phyloP scores from a whole-genome alignment of 768 basidiomycete genomes.

The Naganishia randhawae region DNA sequence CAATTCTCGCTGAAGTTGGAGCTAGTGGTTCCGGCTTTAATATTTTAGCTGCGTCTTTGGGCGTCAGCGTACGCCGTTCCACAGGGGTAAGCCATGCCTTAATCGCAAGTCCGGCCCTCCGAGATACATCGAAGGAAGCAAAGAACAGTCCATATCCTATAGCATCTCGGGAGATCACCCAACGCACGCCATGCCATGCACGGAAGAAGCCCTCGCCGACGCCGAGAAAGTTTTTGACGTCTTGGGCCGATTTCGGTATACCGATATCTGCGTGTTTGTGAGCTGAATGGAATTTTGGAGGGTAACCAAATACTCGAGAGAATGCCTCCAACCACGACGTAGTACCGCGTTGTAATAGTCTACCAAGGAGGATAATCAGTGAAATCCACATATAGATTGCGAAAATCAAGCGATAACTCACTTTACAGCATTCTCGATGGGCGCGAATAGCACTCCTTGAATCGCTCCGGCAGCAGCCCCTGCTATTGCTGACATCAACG shows the following conservation, averaged over 20 bases:
- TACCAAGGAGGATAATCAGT: background rate
- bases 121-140: constrained; percentile 46
- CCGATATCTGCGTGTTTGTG: constrained; percentile 12
- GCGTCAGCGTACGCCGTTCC: background rate
- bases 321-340: constrained; percentile 29
- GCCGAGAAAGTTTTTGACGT: constrained; percentile 29
- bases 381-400: background rate
- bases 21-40: constrained; percentile 4
- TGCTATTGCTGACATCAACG: constrained; percentile 42
- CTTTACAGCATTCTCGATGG: constrained; percentile 48
- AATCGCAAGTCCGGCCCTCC: constrained; percentile 40
- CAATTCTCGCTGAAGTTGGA: constrained; percentile 43
- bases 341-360: constrained; percentile 27
- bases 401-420: constrained; percentile 24
- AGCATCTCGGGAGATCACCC: constrained; percentile 44
- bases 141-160: constrained; percentile 47
- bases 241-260: constrained; percentile 24
- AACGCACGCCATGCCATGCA: constrained; percentile 45
- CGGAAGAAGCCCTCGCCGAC: constrained; percentile 21
- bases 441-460: constrained; percentile 46
- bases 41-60: background rate
- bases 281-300: background rate
- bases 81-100: constrained; percentile 34
- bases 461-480: constrained; percentile 44
- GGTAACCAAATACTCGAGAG: constrained; percentile 25